Evolutionary conservation across 768 basidiomycete species (phyloP), one percentile per base, ranked within the genome.

Genomic region (Rhodotorula toruloides): DNA sequence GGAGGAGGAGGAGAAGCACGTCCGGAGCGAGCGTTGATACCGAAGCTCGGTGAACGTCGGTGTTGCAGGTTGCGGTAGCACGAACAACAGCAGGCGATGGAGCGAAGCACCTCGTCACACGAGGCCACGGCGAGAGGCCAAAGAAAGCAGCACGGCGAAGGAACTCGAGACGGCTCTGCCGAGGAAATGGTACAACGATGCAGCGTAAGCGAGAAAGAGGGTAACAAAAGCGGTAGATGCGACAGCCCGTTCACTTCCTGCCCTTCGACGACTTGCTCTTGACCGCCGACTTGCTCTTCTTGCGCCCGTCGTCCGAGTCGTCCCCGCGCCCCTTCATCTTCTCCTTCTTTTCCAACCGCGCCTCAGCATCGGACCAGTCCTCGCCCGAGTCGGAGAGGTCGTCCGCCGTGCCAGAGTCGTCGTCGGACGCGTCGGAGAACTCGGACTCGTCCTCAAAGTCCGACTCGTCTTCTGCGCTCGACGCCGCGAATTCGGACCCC

Each of bases 351-450:
- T 42, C 65, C 27, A 78, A 76, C 62, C 82, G 82, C 68, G 82
- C 81, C 76, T 84, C 83, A 27, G 81, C 81, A 79, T 68, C 46
- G 31, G 54, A 49, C 94, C 94, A 99, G 73, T 94, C 92, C 59
- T 93, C 90, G 16, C 91, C 89, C 83, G 77, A 77, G n/a, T 72
- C 58, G 54, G 72, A 72, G 58, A 75, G 63, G 44, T 73, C 76
- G 4, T 75, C 76, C 39, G 72, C 65, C 16, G 71, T 36, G 14
- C 42, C 56, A 25, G 61, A 61, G 16, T 49, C 47, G 50, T 52
- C 66, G 32, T 73, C 72, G 14, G 71, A 71, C 5, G 67, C 71
- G 21, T 80, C 81, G 48, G 78, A 83, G 71, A 83, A 90, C 77
- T 84, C 86, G 56, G 87, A 89, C 22, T 22, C 63, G 25, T 37